Percentiles rank a stretch among this genome's conserved stretches.
Conservation (phyloP, 2,329 filamentous ascomycete genomes). For the Raffaelea arxii region DNA sequence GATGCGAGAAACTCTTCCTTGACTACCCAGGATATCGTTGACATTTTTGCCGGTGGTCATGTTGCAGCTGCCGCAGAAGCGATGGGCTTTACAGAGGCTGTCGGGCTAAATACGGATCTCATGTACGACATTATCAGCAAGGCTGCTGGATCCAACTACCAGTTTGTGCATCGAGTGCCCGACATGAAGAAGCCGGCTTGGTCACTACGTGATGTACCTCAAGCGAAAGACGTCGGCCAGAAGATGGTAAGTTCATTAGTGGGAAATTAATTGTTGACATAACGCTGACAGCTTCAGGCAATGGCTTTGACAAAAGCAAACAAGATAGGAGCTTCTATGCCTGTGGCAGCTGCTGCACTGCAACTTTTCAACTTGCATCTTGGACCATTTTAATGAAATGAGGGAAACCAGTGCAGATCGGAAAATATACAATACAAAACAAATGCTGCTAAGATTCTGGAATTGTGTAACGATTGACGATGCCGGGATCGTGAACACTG, state of each 20-base stretch:
- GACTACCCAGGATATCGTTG: slow-evolving; percentile 21
- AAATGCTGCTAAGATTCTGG: background rate
- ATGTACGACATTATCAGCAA: slow-evolving; percentile 34
- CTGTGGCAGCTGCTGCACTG: background rate
- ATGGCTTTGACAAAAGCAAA: background rate
- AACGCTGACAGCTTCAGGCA: background rate
- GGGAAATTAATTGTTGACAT: background rate
- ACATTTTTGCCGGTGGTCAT: slow-evolving; percentile 32
- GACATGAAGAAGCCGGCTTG: background rate
- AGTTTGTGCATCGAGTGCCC: background rate
- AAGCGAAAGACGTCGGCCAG: background rate
- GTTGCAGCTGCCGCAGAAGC: slow-evolving; percentile 33
- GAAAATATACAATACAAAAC: no score
- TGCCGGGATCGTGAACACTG: background rate
- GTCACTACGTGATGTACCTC: background rate
- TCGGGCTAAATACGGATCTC: slow-evolving; percentile 33
- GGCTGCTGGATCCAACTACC: slow-evolving; percentile 25
- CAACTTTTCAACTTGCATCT: background rate
- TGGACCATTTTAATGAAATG: background rate
- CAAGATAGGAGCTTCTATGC: background rate
- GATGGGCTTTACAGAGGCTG: slow-evolving; percentile 28
- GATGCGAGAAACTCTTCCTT: no score
- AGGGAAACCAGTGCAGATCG: no score
- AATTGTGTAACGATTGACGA: background rate
- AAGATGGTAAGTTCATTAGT: background rate